These are phyloP conservation scores for Iris macrosiphon DNA, from an alignment of 106 monocot species.

Conservation along the genomic window DNA sequence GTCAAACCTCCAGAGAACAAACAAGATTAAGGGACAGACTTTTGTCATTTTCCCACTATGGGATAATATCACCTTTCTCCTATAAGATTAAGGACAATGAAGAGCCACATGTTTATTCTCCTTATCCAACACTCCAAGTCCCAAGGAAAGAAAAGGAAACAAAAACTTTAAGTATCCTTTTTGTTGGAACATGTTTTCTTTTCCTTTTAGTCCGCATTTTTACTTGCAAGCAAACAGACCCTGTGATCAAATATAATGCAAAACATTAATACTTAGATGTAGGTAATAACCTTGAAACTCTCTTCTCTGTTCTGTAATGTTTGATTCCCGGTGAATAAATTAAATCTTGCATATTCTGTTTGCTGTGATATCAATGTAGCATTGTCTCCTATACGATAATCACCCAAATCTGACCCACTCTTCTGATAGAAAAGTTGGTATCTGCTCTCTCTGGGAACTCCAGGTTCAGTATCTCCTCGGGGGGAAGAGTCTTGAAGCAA, in stretches of 20 bases:
- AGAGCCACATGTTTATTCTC: too few species aligned
- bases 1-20: too few species aligned
- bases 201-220: too few species aligned
- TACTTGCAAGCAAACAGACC: too few species aligned
- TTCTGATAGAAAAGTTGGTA: slow-evolving; percentile 36
- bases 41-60: too few species aligned
- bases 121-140: too few species aligned
- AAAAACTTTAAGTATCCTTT: too few species aligned
- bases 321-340: slow-evolving; percentile 81
- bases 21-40: too few species aligned
- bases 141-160: too few species aligned
- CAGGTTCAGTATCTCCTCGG: slow-evolving; percentile 51
- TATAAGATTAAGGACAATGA: too few species aligned
- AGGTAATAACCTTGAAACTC: slow-evolving; percentile 68
- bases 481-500: slow-evolving; percentile 68
- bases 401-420: slow-evolving; percentile 36
- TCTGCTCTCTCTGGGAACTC: slow-evolving; percentile 43
- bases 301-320: slow-evolving; percentile 78
- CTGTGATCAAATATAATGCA: not conserved
- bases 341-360: slow-evolving; percentile 46
- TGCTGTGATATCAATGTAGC: slow-evolving; percentile 10
- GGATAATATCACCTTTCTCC: too few species aligned
- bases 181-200: too few species aligned
- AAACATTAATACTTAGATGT: not conserved
- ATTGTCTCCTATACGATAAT: slow-evolving; percentile 14